Base-by-base conservation (phyloP, 257 asterid genomes). In the Primulina huaijiensis region DNA sequence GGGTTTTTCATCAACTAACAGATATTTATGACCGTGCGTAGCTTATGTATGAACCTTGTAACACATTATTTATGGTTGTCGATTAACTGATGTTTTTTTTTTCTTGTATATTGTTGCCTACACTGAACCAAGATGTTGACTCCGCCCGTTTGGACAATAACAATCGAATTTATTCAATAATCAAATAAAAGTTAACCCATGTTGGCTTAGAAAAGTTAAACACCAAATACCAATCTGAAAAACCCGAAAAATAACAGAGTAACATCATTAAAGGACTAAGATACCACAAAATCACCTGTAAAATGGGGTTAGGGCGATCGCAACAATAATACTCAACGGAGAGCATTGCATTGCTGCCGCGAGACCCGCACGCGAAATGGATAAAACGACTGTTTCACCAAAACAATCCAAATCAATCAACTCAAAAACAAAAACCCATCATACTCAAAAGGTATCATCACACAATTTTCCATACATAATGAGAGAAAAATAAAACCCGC, bases 291-390 rank as follows among this genome's bases (percentile, higher is more conserved):
- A 35, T 23, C 10, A 93, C 97, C 96, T 94, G 97, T 69, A 94
- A 76, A 52, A 80, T 78, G 52, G 99, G 99, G 75, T 94, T 94
- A 71, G 96, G 96, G 27, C 97, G 95, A 58, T 94, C 96, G 65
- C 99, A 94, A 72, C 95, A 94, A 75, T 81, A 88, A 70, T 84
- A 75, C 83, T 94, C 99, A 40, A 82, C 81, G 50, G 95, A 82
- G 75, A 76, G 79, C 60, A 91, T 82, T 21, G 90, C 89, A 72
- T 83, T 53, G 29, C 85, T 72, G 70, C 97, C 99, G 75, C 72
- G 83, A 23, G 86, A 85, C 16, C 99, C 99, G 65, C 85, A 91
- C 33, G 78, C 64, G 52, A 69, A 81, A 76, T 79, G 87, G 62
- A 91, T 74, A 72, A 89, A 79, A 67, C 95, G 89, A 82, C 99